Evolutionary conservation across 768 basidiomycete genomes (phyloP).

Genomic region (Jaapia argillacea): DNA sequence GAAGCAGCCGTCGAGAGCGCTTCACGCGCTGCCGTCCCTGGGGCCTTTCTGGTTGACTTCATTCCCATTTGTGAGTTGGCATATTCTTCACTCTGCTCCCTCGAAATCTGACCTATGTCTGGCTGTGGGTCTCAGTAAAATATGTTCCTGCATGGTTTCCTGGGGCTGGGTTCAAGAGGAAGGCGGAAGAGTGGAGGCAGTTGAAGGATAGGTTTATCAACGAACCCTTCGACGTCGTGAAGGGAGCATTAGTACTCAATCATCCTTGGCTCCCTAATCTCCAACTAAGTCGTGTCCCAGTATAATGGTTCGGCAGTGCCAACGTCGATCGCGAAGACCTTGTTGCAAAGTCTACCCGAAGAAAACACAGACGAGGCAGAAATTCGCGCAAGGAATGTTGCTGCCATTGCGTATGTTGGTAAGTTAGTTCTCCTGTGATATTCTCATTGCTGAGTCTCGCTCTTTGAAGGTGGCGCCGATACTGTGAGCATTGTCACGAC

Average conservation of each 20-base stretch:
- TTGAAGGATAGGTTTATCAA: background rate
- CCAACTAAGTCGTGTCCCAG: background rate
- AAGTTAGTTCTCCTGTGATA: constrained; percentile 3
- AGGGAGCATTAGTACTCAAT: background rate
- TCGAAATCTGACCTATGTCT: background rate
- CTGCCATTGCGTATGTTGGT: constrained; percentile 6
- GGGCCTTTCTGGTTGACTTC: constrained; percentile 6
- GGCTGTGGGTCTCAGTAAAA: background rate
- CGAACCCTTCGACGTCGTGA: background rate
- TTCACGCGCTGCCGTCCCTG: constrained; percentile 1
- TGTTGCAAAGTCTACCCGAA: background rate
- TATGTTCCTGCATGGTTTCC: background rate
- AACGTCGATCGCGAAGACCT: background rate
- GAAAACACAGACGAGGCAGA: background rate
- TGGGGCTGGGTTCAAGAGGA: background rate
- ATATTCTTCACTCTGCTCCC: background rate
- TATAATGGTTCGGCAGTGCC: background rate
- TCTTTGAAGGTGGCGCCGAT: constrained; percentile 28
- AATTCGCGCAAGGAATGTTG: background rate
- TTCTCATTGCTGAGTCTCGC: constrained; percentile 13
- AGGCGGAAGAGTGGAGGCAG: background rate
- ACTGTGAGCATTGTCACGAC: constrained; percentile 18
- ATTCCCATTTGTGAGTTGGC: constrained; percentile 5
- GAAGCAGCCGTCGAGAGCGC: background rate
- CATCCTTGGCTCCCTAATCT: background rate